Conservation (phyloP, 305 asterid genomes). For the Striga hermonthica region DNA sequence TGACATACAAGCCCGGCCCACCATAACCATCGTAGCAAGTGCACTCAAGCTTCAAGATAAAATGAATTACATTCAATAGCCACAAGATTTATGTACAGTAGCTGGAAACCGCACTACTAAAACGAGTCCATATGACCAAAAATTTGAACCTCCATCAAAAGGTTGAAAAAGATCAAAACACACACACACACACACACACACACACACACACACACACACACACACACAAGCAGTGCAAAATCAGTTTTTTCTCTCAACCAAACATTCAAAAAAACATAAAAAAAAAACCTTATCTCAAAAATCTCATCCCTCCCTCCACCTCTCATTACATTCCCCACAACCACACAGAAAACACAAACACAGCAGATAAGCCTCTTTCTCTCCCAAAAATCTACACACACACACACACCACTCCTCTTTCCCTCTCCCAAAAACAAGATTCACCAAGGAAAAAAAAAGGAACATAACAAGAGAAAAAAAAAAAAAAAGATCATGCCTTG, state of each 20-base stretch:
- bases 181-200: too few relatives aligned
- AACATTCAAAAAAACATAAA: slow-evolving; percentile 28
- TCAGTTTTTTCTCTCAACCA: slow-evolving; percentile 25
- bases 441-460: too few relatives aligned
- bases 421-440: slow-evolving; percentile 31
- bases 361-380: slow-evolving; percentile 38
- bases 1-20: too few relatives aligned
- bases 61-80: too few relatives aligned
- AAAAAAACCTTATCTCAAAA: slow-evolving; percentile 64
- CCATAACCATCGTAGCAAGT: too few relatives aligned
- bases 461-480: not conserved
- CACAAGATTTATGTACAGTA: too few relatives aligned
- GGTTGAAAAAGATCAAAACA: too few relatives aligned
- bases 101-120: too few relatives aligned
- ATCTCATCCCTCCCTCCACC: slow-evolving; percentile 74
- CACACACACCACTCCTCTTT: slow-evolving; percentile 30
- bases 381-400: not conserved
- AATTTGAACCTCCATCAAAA: not conserved
- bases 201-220: too few relatives aligned
- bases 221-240: too few relatives aligned
- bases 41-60: too few relatives aligned
- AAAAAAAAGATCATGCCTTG: slow-evolving; percentile 38
- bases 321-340: slow-evolving; percentile 45
- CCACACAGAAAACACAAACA: slow-evolving; percentile 38
- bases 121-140: not conserved